phyloP scores from a whole-genome alignment of 2,329 filamentous ascomycete species.

The Sporothrix schenckii region DNA sequence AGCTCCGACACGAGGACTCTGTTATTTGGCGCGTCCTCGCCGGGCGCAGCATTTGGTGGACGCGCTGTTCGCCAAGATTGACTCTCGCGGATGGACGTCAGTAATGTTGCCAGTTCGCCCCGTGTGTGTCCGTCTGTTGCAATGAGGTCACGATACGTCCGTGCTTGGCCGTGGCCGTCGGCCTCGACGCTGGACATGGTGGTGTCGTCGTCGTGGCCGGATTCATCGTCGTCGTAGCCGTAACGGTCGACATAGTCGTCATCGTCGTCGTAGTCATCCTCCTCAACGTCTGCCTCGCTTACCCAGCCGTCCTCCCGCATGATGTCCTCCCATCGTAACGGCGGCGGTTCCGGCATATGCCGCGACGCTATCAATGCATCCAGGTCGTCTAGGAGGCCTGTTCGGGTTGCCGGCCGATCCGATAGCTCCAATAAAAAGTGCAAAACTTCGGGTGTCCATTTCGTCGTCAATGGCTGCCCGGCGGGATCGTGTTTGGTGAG shows the following conservation, averaged over 20 bases:
- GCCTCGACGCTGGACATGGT: conserved; percentile 46
- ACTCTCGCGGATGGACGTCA: conserved; percentile 47
- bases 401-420: conserved; percentile 73
- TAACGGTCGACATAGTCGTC: conserved; percentile 42
- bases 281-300: conserved; percentile 58
- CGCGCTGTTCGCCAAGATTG: conserved; percentile 51
- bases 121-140: conserved; percentile 35
- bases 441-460: conserved; percentile 78
- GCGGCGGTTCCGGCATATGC: conserved; percentile 48
- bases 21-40: neutral
- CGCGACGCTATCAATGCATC: conserved; percentile 54
- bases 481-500: conserved; percentile 4
- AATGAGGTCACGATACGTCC: conserved; percentile 39
- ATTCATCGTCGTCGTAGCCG: conserved; percentile 58
- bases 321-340: conserved; percentile 78
- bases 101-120: conserved; percentile 41
- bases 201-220: conserved; percentile 63
- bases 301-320: conserved; percentile 74
- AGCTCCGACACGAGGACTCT: conserved; percentile 64
- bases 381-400: conserved; percentile 63
- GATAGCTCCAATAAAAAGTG: conserved; percentile 80
- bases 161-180: conserved; percentile 31
- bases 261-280: conserved; percentile 52
- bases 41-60: neutral
- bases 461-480: conserved; percentile 44